Evolutionary conservation across 2,329 filamentous ascomycete species (phyloP), one percentile per base, ranked within the genome.

Genomic region (Conoideocrella luteorostrata): DNA sequence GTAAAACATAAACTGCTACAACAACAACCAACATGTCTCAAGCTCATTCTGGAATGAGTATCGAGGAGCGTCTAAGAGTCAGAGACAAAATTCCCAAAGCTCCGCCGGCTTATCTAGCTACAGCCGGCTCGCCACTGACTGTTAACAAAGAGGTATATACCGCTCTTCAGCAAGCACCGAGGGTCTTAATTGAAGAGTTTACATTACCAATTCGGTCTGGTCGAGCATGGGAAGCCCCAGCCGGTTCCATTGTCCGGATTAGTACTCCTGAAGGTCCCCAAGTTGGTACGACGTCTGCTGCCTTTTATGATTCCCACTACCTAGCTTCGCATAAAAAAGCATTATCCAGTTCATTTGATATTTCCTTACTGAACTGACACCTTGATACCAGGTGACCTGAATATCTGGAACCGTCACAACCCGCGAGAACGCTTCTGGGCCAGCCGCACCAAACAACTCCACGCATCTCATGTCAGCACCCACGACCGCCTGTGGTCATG

Each of bases 371-470:
- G n/a, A n/a, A n/a, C n/a, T n/a, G n/a, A n/a, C n/a, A n/a, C n/a
- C n/a, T n/a, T n/a, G 10, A 37, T 28, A 34, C 21, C 36, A 65
- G 85, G 86, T 43, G 88, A 93, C 55, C 67, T 93, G 15, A 94
- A 94, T 61, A 75, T 93, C 54, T 94, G 86, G 85, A 87, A 84
- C 54, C 71, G 74, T 5, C 67, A 81, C 50, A 89, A 93, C 61
- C 84, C 86, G 0, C 77, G 86, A 12, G 88, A 94, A 60, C 74
- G 80, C 33, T 88, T 94, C 68, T 94, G 87, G 88, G 87, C 88
- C 1, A 72, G 79, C 1, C 77, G 88, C 29, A 93, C 87, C 11
- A 75, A 82, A 46, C 87, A 94, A 60, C 74, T 94, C 15, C 85
- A 94, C 53, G 77, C 82, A 12, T 82, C 82, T 2, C 88, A 94